These are phyloP conservation scores for Phytophthora tubulina DNA, from an alignment of 352 stramenopile genomes.

Conservation along the genomic window DNA sequence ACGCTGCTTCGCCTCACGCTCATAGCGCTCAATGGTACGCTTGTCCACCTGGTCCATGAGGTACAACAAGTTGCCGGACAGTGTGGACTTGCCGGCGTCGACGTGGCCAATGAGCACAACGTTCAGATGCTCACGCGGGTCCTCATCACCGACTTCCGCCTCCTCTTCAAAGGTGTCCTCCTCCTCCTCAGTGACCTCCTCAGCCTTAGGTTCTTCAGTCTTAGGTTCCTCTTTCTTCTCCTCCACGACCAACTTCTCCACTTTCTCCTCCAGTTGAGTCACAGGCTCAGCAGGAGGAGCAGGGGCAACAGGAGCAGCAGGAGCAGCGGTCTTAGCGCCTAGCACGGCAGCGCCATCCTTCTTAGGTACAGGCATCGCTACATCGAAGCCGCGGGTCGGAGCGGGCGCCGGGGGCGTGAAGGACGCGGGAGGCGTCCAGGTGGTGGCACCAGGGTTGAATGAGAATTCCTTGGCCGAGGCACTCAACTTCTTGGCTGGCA, in stretches of 20 bases:
- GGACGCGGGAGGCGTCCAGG: slow-evolving; percentile 65
- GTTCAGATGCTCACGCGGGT: slow-evolving; percentile 98
- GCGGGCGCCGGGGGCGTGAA: slow-evolving; percentile 53
- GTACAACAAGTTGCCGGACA: slow-evolving; percentile 98
- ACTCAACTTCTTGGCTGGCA: slow-evolving; percentile 76
- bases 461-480: slow-evolving; percentile 75
- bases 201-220: slow-evolving; percentile 41
- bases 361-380: slow-evolving; percentile 80
- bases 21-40: slow-evolving; percentile 98
- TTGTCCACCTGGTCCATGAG: slow-evolving; percentile 99
- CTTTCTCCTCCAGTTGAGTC: slow-evolving; percentile 42
- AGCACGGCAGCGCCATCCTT: slow-evolving; percentile 63
- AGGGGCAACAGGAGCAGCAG: slow-evolving; percentile 33
- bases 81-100: slow-evolving; percentile 98
- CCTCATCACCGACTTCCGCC: slow-evolving; percentile 87
- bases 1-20: slow-evolving; percentile 97
- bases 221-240: slow-evolving; percentile 43
- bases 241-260: slow-evolving; percentile 38
- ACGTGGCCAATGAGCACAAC: slow-evolving; percentile 99
- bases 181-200: slow-evolving; percentile 9
- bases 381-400: slow-evolving; percentile 56
- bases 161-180: slow-evolving; percentile 71
- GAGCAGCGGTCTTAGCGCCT: slow-evolving; percentile 29
- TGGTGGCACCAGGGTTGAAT: slow-evolving; percentile 76
- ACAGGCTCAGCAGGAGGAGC: slow-evolving; percentile 36